Evolutionary conservation across 164 flowering plant genomes (phyloP), one percentile per base, ranked within the genome.

Genomic region (Protea cynaroides): DNA sequence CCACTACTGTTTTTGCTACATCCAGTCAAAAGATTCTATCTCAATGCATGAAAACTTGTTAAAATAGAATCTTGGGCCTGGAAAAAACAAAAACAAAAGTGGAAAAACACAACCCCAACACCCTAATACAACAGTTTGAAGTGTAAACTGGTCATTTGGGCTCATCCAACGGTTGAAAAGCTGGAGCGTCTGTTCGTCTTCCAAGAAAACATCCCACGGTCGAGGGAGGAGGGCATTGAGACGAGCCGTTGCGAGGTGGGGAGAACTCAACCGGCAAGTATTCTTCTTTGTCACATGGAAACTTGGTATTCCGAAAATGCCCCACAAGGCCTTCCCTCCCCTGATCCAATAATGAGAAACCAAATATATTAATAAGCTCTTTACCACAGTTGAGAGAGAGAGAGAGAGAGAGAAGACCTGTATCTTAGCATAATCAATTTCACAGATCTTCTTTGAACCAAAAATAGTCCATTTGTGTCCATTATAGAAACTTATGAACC

Each of bases 221-320:
- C 0, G 40, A 56, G 0, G 68, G 62, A 15, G 34, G 3, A 7
- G 67, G 36, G 51, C 43, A 10, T 17, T 58, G 34, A 25, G 2
- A 21, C 17, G 61, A 61, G 21, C 88, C 88, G 34, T 80, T 67
- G 1, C 84, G 70, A 0, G 88, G 78, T 4, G 85, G 80, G 0
- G 66, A 65, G 0, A 80, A 46, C 8, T 72, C 59, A 29, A 80
- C 77, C 1, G 88, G 88, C 70, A 84, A 54, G 54, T 67, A 82
- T 0, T 62, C 69, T 3, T 61, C 56, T 0, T 60, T 64, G 24
- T 69, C 65, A 24, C 84, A 76, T 1, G n/a, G 19, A 58, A 80
- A 80, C 3, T 8, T 25, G 22, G 78, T 62, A 0, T 56, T 50
- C 69, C 64, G 14, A 56, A 82, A 84, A 14, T 68, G 79, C 47